Evolutionary conservation across 805 yeast genomes (phyloP).

Genomic region (Candida ovalis): DNA sequence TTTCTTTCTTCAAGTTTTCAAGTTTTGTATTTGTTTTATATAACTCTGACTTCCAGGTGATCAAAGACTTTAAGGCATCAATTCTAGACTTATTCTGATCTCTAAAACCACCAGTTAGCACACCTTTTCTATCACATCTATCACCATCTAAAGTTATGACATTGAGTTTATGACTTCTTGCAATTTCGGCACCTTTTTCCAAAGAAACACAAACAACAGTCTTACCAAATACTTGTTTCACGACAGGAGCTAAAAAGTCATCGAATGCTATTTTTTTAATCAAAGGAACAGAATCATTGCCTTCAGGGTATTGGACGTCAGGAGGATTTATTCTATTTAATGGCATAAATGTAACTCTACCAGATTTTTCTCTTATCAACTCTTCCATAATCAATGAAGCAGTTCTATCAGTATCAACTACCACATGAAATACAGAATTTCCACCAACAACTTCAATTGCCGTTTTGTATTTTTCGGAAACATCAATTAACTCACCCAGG

Average conservation of each 20-base stretch:
- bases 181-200: conserved; percentile 62
- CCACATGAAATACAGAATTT: conserved; percentile 76
- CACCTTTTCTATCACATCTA: conserved; percentile 78
- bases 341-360: conserved; percentile 91
- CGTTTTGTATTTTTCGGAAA: conserved; percentile 74
- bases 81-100: conserved; percentile 66
- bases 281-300: conserved; percentile 69
- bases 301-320: conserved; percentile 53
- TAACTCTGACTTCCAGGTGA: conserved; percentile 47
- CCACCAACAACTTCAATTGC: conserved; percentile 93
- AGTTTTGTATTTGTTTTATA: conserved; percentile 39
- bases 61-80: conserved; percentile 60
- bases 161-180: conserved; percentile 55
- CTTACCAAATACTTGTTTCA: conserved; percentile 76
- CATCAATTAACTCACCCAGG: conserved; percentile 76
- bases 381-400: conserved; percentile 79
- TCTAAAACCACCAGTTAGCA: conserved; percentile 82
- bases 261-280: conserved; percentile 68
- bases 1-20: conserved; percentile 32
- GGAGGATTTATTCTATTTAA: conserved; percentile 58
- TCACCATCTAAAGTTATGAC: conserved; percentile 94
- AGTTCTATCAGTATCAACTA: conserved; percentile 83
- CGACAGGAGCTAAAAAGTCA: conserved; percentile 55
- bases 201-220: conserved; percentile 73
- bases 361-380: conserved; percentile 62